Conservation (phyloP, 73 alveolate species). For the Paramecium bursaria region DNA sequence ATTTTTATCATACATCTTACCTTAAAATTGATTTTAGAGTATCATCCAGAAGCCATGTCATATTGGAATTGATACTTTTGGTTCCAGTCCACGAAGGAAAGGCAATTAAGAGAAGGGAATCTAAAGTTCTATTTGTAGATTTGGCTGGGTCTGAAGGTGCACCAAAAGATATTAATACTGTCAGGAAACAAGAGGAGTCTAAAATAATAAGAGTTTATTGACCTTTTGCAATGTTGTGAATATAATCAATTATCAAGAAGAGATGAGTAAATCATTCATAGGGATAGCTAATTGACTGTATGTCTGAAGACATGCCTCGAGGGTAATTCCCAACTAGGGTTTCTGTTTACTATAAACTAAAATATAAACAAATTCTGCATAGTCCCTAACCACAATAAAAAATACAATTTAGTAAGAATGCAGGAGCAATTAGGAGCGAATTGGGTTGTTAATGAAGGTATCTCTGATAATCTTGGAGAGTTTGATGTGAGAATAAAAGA, state of each 20-base stretch:
- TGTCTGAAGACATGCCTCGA: constrained; percentile 16
- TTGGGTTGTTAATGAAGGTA: too few relatives aligned
- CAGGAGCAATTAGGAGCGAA: constrained; percentile 51
- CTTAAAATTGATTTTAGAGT: constrained; percentile 44
- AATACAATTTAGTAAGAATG: constrained; percentile 43
- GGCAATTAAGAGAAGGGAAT: neutral
- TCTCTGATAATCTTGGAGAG: too few relatives aligned
- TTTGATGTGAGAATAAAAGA: too few relatives aligned
- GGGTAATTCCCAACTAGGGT: constrained; percentile 27
- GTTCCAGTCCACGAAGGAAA: neutral
- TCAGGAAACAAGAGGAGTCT: constrained; percentile 89
- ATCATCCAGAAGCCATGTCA: constrained; percentile 69
- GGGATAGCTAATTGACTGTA: constrained; percentile 31
- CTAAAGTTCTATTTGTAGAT: constrained; percentile 92
- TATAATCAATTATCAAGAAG: constrained; percentile 21
- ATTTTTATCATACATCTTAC: neutral
- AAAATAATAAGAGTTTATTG: constrained; percentile 41
- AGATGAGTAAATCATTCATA: constrained; percentile 26
- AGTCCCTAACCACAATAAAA: constrained; percentile 36
- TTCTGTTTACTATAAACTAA: constrained; percentile 28
- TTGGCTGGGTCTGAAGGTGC: constrained; percentile 97
- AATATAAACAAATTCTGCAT: constrained; percentile 20
- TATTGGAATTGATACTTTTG: constrained; percentile 19
- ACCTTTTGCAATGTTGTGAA: constrained; percentile 34
- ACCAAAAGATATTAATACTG: too few relatives aligned